These are phyloP conservation scores for Cardiospermum halicacabum DNA, from an alignment of 345 rosid genomes.

Conservation along the genomic window DNA sequence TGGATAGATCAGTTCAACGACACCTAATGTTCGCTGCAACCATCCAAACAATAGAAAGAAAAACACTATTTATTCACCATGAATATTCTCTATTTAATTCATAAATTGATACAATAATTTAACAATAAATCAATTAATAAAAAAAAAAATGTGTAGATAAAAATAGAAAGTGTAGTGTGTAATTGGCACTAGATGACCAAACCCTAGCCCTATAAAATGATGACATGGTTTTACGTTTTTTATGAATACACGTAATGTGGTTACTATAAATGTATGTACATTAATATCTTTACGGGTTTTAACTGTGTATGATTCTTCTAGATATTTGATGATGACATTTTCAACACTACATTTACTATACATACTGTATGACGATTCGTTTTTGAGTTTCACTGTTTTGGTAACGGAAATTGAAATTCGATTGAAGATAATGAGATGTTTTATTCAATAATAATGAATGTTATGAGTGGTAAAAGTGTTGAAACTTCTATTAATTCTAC, in stretches of 20 bases:
- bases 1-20: conserved; percentile 55
- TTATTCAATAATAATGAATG: too few relatives aligned
- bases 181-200: conserved; percentile 21
- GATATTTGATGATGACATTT: not conserved
- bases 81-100: too few relatives aligned
- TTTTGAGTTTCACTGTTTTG: too few relatives aligned
- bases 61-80: conserved; percentile 4
- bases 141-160: not conserved
- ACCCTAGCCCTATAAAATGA: conserved; percentile 25
- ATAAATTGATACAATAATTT: too few relatives aligned
- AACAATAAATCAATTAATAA: not conserved
- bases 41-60: conserved; percentile 29
- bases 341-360: not conserved
- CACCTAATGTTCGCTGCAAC: conserved; percentile 48
- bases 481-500: too few relatives aligned
- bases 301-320: not conserved
- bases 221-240: conserved; percentile 12
- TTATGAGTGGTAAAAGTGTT: too few relatives aligned
- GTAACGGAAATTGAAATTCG: too few relatives aligned
- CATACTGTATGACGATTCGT: too few relatives aligned
- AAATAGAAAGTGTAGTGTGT: not conserved
- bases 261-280: not conserved
- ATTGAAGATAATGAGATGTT: too few relatives aligned
- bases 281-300: not conserved
- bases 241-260: conserved; percentile 17